Evolutionary conservation across 1,284 basidiomycete genomes (phyloP).

Genomic region (Neotropicomus parvogracilis): DNA sequence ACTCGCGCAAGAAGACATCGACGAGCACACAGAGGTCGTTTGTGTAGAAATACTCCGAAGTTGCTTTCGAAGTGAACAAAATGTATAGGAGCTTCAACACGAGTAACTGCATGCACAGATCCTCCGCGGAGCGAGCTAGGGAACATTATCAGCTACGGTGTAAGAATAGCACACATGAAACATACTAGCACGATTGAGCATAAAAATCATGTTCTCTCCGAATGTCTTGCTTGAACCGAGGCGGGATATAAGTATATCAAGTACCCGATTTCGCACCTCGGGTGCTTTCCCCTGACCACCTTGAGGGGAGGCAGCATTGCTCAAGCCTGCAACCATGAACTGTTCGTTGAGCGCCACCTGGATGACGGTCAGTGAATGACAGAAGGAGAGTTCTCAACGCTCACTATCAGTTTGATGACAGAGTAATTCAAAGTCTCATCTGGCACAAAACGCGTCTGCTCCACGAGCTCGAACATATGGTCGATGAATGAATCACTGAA

Average conservation of each 20-base stretch:
- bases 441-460: conserved; percentile 81
- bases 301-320: conserved; percentile 24
- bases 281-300: conserved; percentile 23
- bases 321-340: conserved; percentile 84
- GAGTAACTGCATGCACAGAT: conserved; percentile 91
- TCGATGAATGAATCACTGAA: conserved; percentile 87
- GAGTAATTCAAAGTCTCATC: conserved; percentile 95
- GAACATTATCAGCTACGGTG: conserved; percentile 5
- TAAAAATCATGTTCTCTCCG: conserved; percentile 98
- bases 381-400: conserved; percentile 26
- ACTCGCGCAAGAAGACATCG: conserved; percentile 92
- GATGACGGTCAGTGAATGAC: conserved; percentile 1
- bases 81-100: conserved; percentile 95
- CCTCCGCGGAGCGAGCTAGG: conserved; percentile 81
- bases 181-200: conserved; percentile 92
- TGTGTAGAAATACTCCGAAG: conserved; percentile 96
- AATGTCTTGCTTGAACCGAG: conserved; percentile 89
- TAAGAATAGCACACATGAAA: conserved; percentile 15
- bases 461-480: conserved; percentile 90
- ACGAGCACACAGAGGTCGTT: conserved; percentile 96
- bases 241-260: conserved; percentile 80
- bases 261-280: conserved; percentile 69
- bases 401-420: conserved; percentile 87
- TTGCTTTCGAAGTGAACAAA: conserved; percentile 90
- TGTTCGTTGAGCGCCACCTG: conserved; percentile 95